Evolutionary conservation across 2,329 filamentous ascomycete species (phyloP), one percentile per base, ranked within the genome.

Genomic region (Diaporthe vexans): DNA sequence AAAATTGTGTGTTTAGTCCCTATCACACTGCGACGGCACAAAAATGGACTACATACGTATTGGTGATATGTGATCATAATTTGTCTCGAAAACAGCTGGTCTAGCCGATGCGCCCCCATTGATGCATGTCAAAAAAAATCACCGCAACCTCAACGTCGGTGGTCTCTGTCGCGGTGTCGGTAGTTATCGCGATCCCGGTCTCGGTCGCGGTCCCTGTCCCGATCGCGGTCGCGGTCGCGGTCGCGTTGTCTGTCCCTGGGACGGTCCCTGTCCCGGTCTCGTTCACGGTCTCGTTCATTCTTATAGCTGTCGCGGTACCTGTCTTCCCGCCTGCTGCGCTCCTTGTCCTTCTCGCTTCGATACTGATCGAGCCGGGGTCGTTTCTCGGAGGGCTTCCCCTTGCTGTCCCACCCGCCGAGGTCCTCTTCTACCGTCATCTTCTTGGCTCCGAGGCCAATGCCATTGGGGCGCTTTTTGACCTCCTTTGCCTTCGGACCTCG

Each of bases 391-490:
- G 81, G 82, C 75, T 80, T 88, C 43, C 86, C 86, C 72, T 90
- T 91, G 75, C 93, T 94, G 17, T 95, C 93, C 94, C 94, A 97
- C 1, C 91, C 92, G 1, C 94, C 94, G 24, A 97, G 85, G 78
- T 97, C 94, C 76, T 94, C 89, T 29, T 87, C 89, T 51, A 88
- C 91, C 61, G 93, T 91, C 21, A 95, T 88, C 79, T 95, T 92
- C 80, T 96, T 98, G 15, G 95, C 95, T 4, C 96, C 97, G 10
- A 98, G 92, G 0, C 97, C 97, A 13, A 98, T 87, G 73, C 97
- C 89, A 74, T 95, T 95, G 21, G 95, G 93, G 67, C 95, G 90
- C 69, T 92, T 89, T 80, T 93, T 92, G 19, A 92, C 87, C 24
- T 91, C 85, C 76, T 91, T 92, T 48, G 91, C 87, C 77, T 93